A percentile compares a stretch with the other conserved stretches of the same genome.
Conservation (phyloP, 495 filamentous ascomycete genomes). For the Xeromyces bisporus region DNA sequence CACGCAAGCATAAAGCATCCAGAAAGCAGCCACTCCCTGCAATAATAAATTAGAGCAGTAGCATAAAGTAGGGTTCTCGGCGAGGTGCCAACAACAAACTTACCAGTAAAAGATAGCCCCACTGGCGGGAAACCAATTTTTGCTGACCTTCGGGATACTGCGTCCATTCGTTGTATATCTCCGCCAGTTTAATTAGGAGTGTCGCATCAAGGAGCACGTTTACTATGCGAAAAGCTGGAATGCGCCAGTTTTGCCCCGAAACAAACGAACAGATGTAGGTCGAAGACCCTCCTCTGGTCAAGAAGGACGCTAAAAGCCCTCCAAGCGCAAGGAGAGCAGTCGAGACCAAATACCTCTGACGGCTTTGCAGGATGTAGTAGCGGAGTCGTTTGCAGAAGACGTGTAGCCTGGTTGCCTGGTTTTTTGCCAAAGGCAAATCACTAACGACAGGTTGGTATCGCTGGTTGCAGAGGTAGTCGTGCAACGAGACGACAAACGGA, state of each 20-base stretch:
- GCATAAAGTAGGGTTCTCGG: no score
- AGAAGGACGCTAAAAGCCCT: conserved; percentile 13
- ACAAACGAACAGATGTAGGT: conserved; percentile 31
- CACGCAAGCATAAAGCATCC: conserved; percentile 12
- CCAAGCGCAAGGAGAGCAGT: conserved; percentile 17
- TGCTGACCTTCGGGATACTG: conserved; percentile 11
- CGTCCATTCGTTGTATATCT: conserved; percentile 9
- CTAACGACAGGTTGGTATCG: conserved; percentile 8
- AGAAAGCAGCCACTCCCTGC: conserved; percentile 20
- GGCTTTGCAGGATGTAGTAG: conserved; percentile 14
- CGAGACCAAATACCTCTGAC: conserved; percentile 17
- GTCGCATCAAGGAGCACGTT: conserved; percentile 19
- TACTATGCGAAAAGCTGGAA: conserved; percentile 13
- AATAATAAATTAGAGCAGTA: no score
- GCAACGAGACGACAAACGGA: conserved; percentile 27
- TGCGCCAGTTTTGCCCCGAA: conserved; percentile 8
- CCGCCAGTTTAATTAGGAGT: conserved; percentile 18
- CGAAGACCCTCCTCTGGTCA: conserved; percentile 17
- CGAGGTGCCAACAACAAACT: conserved; percentile 4
- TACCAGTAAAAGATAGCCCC: conserved; percentile 24
- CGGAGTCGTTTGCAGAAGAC: conserved; percentile 10
- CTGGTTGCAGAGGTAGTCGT: conserved; percentile 26
- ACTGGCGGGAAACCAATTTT: conserved; percentile 12
- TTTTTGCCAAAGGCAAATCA: conserved; percentile 6
- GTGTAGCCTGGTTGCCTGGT: conserved; percentile 6